Evolutionary conservation across 768 basidiomycete species (phyloP), one percentile per base, ranked within the genome.

Genomic region (Collybiopsis luxurians): DNA sequence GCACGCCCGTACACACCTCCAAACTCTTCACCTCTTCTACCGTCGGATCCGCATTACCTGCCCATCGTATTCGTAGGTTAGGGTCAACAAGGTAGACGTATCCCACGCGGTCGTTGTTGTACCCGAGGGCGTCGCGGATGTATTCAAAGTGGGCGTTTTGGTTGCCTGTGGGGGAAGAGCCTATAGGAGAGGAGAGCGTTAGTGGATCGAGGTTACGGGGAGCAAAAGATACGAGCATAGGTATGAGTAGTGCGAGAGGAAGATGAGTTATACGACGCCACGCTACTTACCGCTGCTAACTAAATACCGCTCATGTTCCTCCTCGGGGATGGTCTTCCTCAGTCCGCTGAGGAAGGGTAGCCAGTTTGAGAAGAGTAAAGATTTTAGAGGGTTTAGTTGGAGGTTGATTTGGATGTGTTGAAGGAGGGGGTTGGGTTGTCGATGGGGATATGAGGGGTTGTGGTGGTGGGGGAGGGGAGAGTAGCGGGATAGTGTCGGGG

Each of bases 351-450:
- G 71, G 74, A 95, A 96, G 54, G 98, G 73, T 34, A 34, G 13
- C 31, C 31, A 34, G 13, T 34, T 34, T 50, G 87, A 86, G 51
- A 98, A 89, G 30, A 98, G 83, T 67, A 95, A 82, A 1, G 90
- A 90, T 74, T 97, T 97, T 61, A 98, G 82, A 4, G 90, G 74
- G 71, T 98, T 98, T 69, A 94, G 90, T 73, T 98, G 96, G 26
- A 96, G 78, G 71, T 98, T 98, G 68, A 98, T 86, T 78, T 91
- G 89, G 48, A 92, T 67, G 60, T 83, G 85, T 72, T 86, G 88
- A 67, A 85, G 93, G 19, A 79, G 69, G 1, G 87, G 82, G 59
- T 90, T 72, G 1, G 73, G 66, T 13, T 34, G 31, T 5, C 31
- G 31, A 13, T 34, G 6, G 13, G 31, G 31, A 13, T 34, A 34